A percentile compares a stretch with the other conserved stretches of the same genome.
phyloP scores from a whole-genome alignment of 805 yeast genomes.

The Candida cerambycidarum region DNA sequence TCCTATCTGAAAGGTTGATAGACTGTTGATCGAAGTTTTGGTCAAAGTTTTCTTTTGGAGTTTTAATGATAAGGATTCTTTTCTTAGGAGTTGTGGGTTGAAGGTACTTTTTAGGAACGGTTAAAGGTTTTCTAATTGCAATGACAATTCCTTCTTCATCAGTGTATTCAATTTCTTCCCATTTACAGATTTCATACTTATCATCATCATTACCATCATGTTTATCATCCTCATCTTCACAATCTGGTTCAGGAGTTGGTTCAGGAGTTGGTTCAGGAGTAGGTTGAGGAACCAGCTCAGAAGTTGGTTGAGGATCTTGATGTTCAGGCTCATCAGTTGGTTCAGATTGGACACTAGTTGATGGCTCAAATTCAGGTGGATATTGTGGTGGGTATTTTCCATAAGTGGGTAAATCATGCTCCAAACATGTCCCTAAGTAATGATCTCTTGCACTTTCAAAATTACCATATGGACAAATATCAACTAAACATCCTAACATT shows the following conservation, averaged over 20 bases:
- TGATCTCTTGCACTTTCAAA: slow-evolving; percentile 49
- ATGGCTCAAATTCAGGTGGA: background rate
- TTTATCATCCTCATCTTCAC: slow-evolving; percentile 11
- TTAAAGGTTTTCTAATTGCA: slow-evolving; percentile 20
- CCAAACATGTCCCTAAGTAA: slow-evolving; percentile 48
- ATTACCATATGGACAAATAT: slow-evolving; percentile 44
- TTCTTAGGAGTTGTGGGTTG: slow-evolving; percentile 9
- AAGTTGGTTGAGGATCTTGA: slow-evolving; percentile 5
- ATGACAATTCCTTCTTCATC: slow-evolving; percentile 20
- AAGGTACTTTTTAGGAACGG: slow-evolving; percentile 17
- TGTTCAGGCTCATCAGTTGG: no score
- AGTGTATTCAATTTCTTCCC: slow-evolving; percentile 23
- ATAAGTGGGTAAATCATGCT: slow-evolving; percentile 23
- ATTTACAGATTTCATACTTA: slow-evolving; percentile 16
- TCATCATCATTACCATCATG: no score
- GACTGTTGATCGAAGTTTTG: background rate
- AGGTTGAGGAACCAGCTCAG: slow-evolving; percentile 1
- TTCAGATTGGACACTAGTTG: background rate
- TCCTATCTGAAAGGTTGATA: background rate
- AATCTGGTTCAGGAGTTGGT: slow-evolving; percentile 1
- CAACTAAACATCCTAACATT: slow-evolving; percentile 45
- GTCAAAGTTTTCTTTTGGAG: background rate
- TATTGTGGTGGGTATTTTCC: slow-evolving; percentile 14
- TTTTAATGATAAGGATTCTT: slow-evolving; percentile 17
- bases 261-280: slow-evolving; percentile 2